Conservation (phyloP, 805 yeast species). For the Cyberlindnera xylosilytica region DNA sequence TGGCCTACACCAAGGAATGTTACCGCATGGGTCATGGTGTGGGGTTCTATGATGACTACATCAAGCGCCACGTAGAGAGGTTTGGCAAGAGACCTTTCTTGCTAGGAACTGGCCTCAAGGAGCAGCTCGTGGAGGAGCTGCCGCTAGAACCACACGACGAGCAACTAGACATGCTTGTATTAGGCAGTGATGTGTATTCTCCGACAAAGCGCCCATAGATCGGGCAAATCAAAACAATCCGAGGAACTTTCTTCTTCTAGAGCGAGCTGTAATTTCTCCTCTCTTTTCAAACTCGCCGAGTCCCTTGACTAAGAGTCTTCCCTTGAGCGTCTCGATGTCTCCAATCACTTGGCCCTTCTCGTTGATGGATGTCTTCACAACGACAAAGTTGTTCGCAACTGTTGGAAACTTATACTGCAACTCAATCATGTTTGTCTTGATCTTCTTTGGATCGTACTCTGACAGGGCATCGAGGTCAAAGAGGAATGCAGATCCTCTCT, state of each 20-base stretch:
- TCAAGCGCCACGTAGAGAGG: slow-evolving; percentile 41
- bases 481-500: slow-evolving; percentile 45
- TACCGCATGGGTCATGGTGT: slow-evolving; percentile 85
- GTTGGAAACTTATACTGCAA: slow-evolving; percentile 69
- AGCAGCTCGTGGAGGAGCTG: slow-evolving; percentile 52
- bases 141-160: slow-evolving; percentile 68
- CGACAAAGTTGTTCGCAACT: slow-evolving; percentile 70
- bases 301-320: slow-evolving; percentile 56
- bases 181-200: slow-evolving; percentile 30
- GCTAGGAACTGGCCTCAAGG: slow-evolving; percentile 63
- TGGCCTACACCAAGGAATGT: slow-evolving; percentile 57
- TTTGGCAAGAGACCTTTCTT: slow-evolving; percentile 36
- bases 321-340: slow-evolving; percentile 48
- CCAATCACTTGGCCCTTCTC: slow-evolving; percentile 44
- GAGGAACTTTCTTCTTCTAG: slow-evolving; percentile 4
- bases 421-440: slow-evolving; percentile 46
- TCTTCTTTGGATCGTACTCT: slow-evolving; percentile 38
- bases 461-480: slow-evolving; percentile 29
- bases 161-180: slow-evolving; percentile 50
- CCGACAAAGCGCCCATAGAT: background rate
- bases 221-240: background rate
- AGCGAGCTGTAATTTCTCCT: background rate
- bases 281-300: slow-evolving; percentile 39
- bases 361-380: slow-evolving; percentile 50
- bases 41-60: slow-evolving; percentile 84